Base-by-base conservation (phyloP, 306 rosid genomes). In the Dicorynia guianensis region DNA sequence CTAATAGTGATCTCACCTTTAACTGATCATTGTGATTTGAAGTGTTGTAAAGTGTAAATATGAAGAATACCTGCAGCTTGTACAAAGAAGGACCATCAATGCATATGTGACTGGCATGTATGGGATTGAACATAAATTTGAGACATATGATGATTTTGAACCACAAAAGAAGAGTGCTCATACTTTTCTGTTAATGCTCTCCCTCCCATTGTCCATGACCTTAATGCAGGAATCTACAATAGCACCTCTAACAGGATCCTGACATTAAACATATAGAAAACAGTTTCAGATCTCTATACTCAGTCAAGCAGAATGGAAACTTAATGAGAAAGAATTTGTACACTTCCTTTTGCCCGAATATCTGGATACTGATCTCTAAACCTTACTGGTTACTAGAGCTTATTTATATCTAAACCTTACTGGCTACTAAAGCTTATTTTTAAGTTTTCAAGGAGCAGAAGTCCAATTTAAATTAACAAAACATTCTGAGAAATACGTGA, bases 241-340 rank as follows among this genome's bases (percentile, higher is more conserved):
- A 61, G 97, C 96, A 74, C 97, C 89, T 81, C 91, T 87, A 69
- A 85, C 86, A 50, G 99, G 92, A 83, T 86, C 92, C 99, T 95
- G 89, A 62, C 15, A 72, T 80, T 30, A 9, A 57, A 67, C 52
- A n/a, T 20, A 57, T 53, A 20, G 40, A 55, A 76, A 65, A 69
- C 43, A 17, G 33, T 50, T 79, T 61, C 75, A 76, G 76, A 70
- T 19, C 67, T 55, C 68, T 30, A 55, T 4, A 47, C 25, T 35
- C 43, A 57, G 48, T 70, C 64, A 76, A 71, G 30, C 57, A 70
- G 18, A 75, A 65, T 67, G 46, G 25, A 67, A 74, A 49, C 52
- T 4, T 35, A 63, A 70, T 33, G 36, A 44, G 62, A 70, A 34
- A 36, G 12, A 61, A n/a, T n/a, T n/a, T n/a, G n/a, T n/a, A n/a